Evolutionary conservation across 2,329 filamentous ascomycete species (phyloP).

Genomic region (Verticillium dahliae): DNA sequence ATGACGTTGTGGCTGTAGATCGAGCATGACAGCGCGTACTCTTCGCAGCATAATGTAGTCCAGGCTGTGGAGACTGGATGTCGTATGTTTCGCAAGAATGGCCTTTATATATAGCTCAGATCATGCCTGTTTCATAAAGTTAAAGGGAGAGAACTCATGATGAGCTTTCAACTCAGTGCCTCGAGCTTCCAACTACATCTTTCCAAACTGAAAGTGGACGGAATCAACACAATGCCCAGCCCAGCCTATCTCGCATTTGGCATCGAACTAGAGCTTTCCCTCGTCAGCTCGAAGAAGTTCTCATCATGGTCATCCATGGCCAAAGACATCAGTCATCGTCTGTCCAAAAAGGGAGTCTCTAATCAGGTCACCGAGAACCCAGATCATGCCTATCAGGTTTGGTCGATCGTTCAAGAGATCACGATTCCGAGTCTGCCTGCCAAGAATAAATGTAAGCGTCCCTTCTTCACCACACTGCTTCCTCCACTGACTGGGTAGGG

Average conservation of each 20-base stretch:
- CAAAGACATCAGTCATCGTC: slow-evolving; percentile 22
- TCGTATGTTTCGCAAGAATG: too few species aligned
- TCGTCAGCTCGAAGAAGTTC: slow-evolving; percentile 24
- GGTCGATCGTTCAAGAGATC: slow-evolving; percentile 29
- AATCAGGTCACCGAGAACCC: slow-evolving; percentile 27
- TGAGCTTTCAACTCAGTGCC: too few species aligned
- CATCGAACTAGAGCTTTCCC: slow-evolving; percentile 29
- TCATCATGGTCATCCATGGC: slow-evolving; percentile 26
- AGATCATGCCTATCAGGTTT: slow-evolving; percentile 24
- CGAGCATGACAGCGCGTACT: too few species aligned
- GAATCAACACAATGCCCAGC: neutral
- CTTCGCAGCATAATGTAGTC: too few species aligned
- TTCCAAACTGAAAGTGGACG: too few species aligned
- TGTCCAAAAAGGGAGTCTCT: slow-evolving; percentile 21
- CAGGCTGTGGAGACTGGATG: too few species aligned
- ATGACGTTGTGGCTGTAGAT: too few species aligned
- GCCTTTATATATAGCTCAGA: too few species aligned
- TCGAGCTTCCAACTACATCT: too few species aligned
- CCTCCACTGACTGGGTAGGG: slow-evolving; percentile 11
- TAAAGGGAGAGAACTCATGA: too few species aligned
- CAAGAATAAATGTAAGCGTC: slow-evolving; percentile 22
- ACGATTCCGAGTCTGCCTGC: slow-evolving; percentile 24
- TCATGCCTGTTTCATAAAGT: too few species aligned
- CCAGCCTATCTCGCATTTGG: slow-evolving; percentile 18
- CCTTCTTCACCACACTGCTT: neutral